These are phyloP conservation scores for Aspergillus haitiensis DNA, from an alignment of 495 filamentous ascomycete genomes.

Conservation along the genomic window DNA sequence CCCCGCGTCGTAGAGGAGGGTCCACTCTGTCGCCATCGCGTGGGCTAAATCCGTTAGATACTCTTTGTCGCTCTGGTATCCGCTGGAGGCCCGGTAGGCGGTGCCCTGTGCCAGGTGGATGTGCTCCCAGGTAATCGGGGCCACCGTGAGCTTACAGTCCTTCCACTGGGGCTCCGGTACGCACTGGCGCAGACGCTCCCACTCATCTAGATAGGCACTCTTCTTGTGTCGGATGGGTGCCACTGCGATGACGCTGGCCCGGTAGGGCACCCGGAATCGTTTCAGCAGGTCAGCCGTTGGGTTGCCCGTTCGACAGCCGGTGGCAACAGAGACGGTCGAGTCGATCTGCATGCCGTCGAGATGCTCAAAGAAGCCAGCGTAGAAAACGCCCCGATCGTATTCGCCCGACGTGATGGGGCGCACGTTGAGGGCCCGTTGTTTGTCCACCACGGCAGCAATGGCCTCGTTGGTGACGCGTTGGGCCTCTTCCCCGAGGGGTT, in stretches of 20 bases:
- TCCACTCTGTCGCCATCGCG: conserved; percentile 16
- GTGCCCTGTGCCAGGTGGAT: conserved; percentile 10
- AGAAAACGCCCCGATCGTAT: conserved; percentile 28
- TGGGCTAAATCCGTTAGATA: conserved; percentile 20
- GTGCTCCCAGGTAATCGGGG: conserved; percentile 25
- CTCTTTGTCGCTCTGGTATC: conserved; percentile 18
- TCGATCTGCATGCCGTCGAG: conserved; percentile 19
- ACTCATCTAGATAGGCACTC: conserved; percentile 25
- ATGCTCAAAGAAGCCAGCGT: conserved; percentile 26
- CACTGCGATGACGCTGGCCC: conserved; percentile 9
- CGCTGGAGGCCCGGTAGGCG: background rate
- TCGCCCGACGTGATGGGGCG: conserved; percentile 27
- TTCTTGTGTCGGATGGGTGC: conserved; percentile 14
- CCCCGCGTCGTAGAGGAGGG: conserved; percentile 21
- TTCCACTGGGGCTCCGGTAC: conserved; percentile 21
- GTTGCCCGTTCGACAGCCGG: background rate
- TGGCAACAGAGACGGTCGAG: conserved; percentile 11
- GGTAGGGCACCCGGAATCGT: background rate
- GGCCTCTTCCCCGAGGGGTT: conserved; percentile 1
- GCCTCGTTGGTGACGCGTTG: conserved; percentile 15
- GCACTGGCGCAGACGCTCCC: conserved; percentile 20
- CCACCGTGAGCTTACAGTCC: conserved; percentile 29
- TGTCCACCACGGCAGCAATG: conserved; percentile 19
- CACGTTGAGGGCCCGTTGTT: conserved; percentile 23
- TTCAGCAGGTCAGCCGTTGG: background rate